These are phyloP conservation scores for Ballota nigra DNA, from an alignment of 257 asterid genomes.

Conservation along the genomic window DNA sequence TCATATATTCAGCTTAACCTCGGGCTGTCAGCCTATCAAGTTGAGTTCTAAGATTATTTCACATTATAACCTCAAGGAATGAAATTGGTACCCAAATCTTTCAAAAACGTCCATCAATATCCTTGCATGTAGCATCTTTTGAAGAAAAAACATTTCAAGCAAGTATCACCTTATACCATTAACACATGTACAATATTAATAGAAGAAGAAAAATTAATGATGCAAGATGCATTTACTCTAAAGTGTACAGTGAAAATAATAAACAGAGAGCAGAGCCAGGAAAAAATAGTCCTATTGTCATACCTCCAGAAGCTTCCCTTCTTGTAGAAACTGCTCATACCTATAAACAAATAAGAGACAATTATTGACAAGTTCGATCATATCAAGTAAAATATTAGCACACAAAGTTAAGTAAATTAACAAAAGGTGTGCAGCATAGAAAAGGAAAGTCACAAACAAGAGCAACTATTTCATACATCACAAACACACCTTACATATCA, in stretches of 20 bases:
- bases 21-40: neutral
- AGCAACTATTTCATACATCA: constrained; percentile 14
- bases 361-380: neutral
- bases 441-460: constrained; percentile 2
- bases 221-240: constrained; percentile 9
- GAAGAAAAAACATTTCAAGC: neutral
- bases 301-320: constrained; percentile 96
- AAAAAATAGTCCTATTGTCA: neutral
- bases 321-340: constrained; percentile 76
- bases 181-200: neutral
- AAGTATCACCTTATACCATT: neutral
- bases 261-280: neutral
- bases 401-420: neutral
- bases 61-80: neutral
- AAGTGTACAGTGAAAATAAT: neutral
- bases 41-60: neutral
- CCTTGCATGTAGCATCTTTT: neutral
- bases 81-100: neutral
- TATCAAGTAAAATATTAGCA: constrained; percentile 9
- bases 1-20: constrained; percentile 8
- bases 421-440: neutral
- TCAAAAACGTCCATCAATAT: constrained; percentile 9
- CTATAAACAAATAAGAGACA: constrained; percentile 30
- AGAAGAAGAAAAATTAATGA: neutral
- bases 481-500: neutral